A percentile compares a stretch with the other conserved stretches of the same genome.
phyloP scores from a whole-genome alignment of 2,329 filamentous ascomycete species.

The Zasmidium cellare region DNA sequence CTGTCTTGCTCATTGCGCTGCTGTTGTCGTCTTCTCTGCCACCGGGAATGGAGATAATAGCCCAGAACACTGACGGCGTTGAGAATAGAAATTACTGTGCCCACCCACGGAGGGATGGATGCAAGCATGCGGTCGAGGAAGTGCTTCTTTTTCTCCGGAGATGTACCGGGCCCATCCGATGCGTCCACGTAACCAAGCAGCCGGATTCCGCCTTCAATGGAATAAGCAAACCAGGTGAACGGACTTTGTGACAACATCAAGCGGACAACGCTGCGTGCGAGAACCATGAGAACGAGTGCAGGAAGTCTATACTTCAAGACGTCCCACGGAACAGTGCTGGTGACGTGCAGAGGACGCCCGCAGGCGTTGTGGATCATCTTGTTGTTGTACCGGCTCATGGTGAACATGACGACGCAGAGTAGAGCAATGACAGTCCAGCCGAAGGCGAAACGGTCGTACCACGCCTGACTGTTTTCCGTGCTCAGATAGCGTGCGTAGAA shows the following conservation, averaged over 20 bases:
- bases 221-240: neutral
- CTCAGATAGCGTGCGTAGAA: constrained; percentile 4
- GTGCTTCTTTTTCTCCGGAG: neutral
- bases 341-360: neutral
- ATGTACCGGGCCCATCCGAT: neutral
- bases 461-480: constrained; percentile 2
- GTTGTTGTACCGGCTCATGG: neutral
- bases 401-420: neutral
- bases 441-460: constrained; percentile 4
- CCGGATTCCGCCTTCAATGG: neutral
- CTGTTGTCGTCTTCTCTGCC: neutral
- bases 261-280: neutral
- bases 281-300: neutral
- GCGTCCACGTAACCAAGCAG: neutral
- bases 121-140: neutral
- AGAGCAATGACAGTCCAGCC: constrained; percentile 4
- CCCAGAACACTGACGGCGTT: neutral
- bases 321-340: neutral
- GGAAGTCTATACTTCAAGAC: neutral
- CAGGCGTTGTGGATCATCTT: neutral
- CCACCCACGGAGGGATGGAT: neutral
- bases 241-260: neutral
- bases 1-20: neutral
- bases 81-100: neutral
- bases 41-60: neutral